Base-by-base conservation (phyloP, 2,329 filamentous ascomycete genomes). In the Penicillium sp. region DNA sequence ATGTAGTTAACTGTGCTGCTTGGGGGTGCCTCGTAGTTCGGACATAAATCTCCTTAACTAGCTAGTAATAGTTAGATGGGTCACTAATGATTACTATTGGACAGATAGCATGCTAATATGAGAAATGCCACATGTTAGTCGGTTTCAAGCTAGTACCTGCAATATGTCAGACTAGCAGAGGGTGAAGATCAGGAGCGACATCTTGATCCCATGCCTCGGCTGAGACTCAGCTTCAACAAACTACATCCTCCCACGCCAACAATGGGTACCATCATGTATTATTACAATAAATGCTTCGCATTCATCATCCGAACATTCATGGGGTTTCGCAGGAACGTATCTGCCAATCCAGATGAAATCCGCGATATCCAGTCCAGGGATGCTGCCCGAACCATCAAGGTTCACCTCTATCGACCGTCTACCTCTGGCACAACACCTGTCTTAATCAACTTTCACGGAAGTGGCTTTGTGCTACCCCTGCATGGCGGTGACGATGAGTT, bases 391-490 rank as follows among this genome's bases (percentile, higher is more conserved):
- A 62, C 58, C 10, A 71, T 73, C 60, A 72, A 67, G 57, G 63
- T 59, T 22, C 66, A 73, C 61, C 49, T 72, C 49, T 73, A 74
- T 53, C 64, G 55, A 25, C 10, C 55, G 28, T 48, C 57, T 28
- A 49, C 47, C 8, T 25, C 49, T 1, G 60, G 56, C 2, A 67
- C 69, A 22, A 58, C 59, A 2, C 69, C 71, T 2, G 63, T 73
- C 1, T 61, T 74, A 19, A 50, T 73, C 38, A 73, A 73, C 46
- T 70, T 70, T 31, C 68, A 73, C 26, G 70, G 71, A 9, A 71
- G 70, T 42, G 72, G 71, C 6, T 73, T 74, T 37, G 28, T 72
- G 1, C 43, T 74, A 14, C 67, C 69, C 10, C 35, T 63, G 4
- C 71, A 73, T 46, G 70, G 71, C 14, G 56, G 46, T 22, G 71